phyloP scores from a whole-genome alignment of 768 basidiomycete genomes.

The Scleroderma citrinum region DNA sequence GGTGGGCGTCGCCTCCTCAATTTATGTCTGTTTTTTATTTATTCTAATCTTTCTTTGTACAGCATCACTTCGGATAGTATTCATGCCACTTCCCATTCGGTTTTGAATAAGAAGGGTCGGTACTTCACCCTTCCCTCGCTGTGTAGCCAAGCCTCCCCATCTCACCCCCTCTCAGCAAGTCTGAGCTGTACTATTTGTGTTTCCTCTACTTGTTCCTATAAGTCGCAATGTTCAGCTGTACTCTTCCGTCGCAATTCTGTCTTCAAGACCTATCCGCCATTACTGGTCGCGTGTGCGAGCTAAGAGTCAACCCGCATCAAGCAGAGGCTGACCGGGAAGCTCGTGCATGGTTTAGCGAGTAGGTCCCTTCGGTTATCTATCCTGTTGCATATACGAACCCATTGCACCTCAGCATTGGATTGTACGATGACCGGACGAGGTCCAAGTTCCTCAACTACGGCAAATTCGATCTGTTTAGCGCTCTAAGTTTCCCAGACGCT shows the following conservation, averaged over 20 bases:
- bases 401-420: constrained; percentile 16
- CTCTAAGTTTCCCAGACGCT: constrained; percentile 34
- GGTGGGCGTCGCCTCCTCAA: constrained; percentile 21
- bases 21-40: constrained; percentile 21
- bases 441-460: constrained; percentile 32
- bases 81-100: constrained; percentile 13
- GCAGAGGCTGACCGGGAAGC: constrained; percentile 29
- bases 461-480: constrained; percentile 34
- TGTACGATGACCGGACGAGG: constrained; percentile 32
- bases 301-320: constrained; percentile 28
- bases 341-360: constrained; percentile 32
- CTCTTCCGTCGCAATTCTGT: constrained; percentile 32
- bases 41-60: constrained; percentile 18
- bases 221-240: constrained; percentile 23
- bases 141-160: constrained; percentile 7
- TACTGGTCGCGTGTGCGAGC: constrained; percentile 31
- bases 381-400: not conserved
- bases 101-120: constrained; percentile 28
- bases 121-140: constrained; percentile 1
- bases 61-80: constrained; percentile 14
- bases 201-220: constrained; percentile 6
- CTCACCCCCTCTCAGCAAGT: constrained; percentile 19
- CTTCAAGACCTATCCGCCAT: constrained; percentile 32
- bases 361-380: not conserved
- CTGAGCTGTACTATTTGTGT: constrained; percentile 19